A percentile compares a stretch with the other conserved stretches of the same genome.
Evolutionary conservation across 345 rosid species (phyloP).

Genomic region (Eucalyptus albens): DNA sequence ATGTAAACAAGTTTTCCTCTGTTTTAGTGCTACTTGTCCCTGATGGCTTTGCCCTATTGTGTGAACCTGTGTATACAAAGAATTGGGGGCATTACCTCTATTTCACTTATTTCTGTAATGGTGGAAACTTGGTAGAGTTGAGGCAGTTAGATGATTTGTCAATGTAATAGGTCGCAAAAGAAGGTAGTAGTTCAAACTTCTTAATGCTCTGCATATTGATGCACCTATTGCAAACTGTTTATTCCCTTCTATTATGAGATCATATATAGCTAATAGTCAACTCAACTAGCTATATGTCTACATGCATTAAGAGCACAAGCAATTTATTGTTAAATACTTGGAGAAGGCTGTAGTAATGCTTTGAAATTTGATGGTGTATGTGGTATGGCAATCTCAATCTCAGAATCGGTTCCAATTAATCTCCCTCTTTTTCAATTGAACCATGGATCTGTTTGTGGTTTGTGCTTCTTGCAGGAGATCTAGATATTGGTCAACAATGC

Average conservation of each 20-base stretch:
- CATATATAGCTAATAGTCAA: neutral
- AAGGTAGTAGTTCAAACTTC: neutral
- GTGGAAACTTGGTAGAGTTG: neutral
- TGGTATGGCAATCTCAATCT: neutral
- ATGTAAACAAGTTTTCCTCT: neutral
- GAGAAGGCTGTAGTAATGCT: neutral
- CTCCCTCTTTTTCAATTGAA: neutral
- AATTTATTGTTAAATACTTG: neutral
- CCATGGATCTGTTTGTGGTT: neutral
- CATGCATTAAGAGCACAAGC: neutral
- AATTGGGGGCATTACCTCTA: neutral
- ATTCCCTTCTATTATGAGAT: neutral
- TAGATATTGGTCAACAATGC: constrained; percentile 53
- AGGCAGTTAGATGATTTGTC: neutral
- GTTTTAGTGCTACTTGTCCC: neutral
- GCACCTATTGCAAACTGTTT: neutral
- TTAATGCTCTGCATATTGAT: neutral
- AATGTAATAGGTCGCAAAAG: neutral
- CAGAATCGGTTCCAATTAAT: neutral
- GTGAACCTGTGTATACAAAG: neutral
- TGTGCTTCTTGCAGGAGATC: constrained; percentile 34
- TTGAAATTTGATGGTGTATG: neutral
- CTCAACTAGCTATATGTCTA: neutral
- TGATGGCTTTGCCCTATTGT: neutral
- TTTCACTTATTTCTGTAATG: neutral